phyloP scores from a whole-genome alignment of 305 asterid genomes.

The Fraxinus latifolia region DNA sequence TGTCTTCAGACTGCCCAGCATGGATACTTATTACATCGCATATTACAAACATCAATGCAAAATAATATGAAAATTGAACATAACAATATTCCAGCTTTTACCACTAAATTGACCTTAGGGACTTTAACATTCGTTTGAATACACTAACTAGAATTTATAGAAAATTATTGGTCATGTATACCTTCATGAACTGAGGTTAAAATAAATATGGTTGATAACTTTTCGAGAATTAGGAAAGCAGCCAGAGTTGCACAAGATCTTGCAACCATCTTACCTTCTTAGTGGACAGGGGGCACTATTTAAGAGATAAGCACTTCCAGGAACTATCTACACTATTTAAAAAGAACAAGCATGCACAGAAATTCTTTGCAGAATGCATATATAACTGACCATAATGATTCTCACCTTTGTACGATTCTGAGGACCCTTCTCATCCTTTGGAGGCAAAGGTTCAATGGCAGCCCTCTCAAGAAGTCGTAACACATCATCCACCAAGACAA shows the following conservation, averaged over 20 bases:
- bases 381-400: background rate
- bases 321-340: background rate
- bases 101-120: background rate
- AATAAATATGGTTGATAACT: background rate
- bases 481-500: slow-evolving; percentile 86
- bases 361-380: background rate
- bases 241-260: background rate
- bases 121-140: background rate
- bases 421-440: slow-evolving; percentile 95
- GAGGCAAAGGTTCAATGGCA: slow-evolving; percentile 85
- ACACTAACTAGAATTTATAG: background rate
- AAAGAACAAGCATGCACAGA: background rate
- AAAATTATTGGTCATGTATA: background rate
- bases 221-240: background rate
- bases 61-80: background rate
- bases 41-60: background rate
- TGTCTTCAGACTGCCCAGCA: background rate
- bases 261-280: background rate
- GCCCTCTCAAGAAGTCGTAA: slow-evolving; percentile 79
- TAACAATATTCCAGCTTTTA: background rate
- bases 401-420: slow-evolving; percentile 87
- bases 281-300: background rate
- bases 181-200: background rate
- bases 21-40: background rate
- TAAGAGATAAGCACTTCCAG: background rate